A percentile compares a stretch with the other conserved stretches of the same genome.
Conservation (phyloP, 2,329 filamentous ascomycete genomes). For the Aspergillus sojae region DNA sequence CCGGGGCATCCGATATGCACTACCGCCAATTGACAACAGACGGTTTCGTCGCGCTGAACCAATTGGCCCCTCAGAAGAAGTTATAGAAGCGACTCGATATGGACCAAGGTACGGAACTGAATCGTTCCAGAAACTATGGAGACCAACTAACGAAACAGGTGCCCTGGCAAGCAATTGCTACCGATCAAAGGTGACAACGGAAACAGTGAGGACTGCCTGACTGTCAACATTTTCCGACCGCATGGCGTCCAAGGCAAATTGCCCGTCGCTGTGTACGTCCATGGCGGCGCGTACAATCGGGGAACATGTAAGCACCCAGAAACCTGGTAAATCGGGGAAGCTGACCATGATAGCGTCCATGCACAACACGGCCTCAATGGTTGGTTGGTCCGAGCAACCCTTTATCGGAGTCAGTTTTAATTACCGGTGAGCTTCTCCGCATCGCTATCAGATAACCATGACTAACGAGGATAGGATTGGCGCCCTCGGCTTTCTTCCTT, state of each 20-base stretch:
- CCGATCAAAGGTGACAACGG: constrained; percentile 52
- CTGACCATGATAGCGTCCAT: constrained; percentile 23
- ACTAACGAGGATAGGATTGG: constrained; percentile 32
- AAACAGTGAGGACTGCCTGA: constrained; percentile 50
- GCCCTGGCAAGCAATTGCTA: constrained; percentile 51
- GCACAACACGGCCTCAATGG: constrained; percentile 64
- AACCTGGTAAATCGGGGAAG: constrained; percentile 22
- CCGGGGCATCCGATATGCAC: constrained; percentile 53
- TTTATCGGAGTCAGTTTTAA: constrained; percentile 51
- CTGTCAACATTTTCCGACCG: constrained; percentile 45
- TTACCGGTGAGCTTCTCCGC: constrained; percentile 33
- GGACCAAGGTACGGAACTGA: constrained; percentile 23
- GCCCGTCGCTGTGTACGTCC: constrained; percentile 46
- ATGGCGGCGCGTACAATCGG: constrained; percentile 44
- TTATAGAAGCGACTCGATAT: constrained; percentile 41
- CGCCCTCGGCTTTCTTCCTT: constrained; percentile 67
- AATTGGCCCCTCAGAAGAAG: constrained; percentile 22
- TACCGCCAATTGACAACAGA: constrained; percentile 50
- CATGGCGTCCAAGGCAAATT: constrained; percentile 27
- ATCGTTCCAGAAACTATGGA: not conserved
- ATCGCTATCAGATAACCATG: not conserved
- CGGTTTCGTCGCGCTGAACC: constrained; percentile 48
- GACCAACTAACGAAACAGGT: constrained; percentile 5
- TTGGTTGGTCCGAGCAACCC: constrained; percentile 54
- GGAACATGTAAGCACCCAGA: constrained; percentile 27